Conservation (phyloP, 495 filamentous ascomycete species). For the Podospora pseudoanserina region DNA sequence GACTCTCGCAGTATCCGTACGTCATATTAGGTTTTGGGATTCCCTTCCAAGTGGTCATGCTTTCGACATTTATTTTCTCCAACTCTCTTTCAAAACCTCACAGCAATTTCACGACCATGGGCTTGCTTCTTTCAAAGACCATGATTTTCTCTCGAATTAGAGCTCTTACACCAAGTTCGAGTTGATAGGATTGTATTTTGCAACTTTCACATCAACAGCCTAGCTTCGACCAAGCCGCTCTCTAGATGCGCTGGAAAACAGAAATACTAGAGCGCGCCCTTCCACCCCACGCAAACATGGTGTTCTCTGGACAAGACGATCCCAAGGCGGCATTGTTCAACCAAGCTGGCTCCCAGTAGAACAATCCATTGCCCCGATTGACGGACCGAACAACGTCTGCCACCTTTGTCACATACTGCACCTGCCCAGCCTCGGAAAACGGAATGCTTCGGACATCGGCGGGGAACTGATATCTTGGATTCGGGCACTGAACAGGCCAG, state of each 20-base stretch:
- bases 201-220: background rate
- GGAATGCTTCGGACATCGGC: constrained; percentile 54
- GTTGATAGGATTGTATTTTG: background rate
- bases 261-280: constrained; percentile 33
- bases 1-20: background rate
- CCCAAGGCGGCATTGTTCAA: constrained; percentile 60
- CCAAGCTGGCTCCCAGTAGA: constrained; percentile 74
- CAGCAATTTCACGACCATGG: background rate
- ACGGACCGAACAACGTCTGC: constrained; percentile 51
- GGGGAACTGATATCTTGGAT: constrained; percentile 54
- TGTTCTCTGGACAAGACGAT: constrained; percentile 45
- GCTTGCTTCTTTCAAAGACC: too few relatives aligned
- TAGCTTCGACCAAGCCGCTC: background rate
- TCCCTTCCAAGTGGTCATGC: too few relatives aligned
- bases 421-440: constrained; percentile 59
- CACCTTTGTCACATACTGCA: constrained; percentile 52
- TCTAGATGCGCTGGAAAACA: constrained; percentile 29
- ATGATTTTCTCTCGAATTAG: too few relatives aligned
- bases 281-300: constrained; percentile 40
- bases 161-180: background rate
- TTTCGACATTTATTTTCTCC: background rate
- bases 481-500: constrained; percentile 61
- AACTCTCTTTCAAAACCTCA: background rate
- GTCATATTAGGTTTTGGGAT: background rate
- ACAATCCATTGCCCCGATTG: constrained; percentile 52